Conservation (phyloP, 2,329 filamentous ascomycete genomes). For the Leptoxyphium fumago region DNA sequence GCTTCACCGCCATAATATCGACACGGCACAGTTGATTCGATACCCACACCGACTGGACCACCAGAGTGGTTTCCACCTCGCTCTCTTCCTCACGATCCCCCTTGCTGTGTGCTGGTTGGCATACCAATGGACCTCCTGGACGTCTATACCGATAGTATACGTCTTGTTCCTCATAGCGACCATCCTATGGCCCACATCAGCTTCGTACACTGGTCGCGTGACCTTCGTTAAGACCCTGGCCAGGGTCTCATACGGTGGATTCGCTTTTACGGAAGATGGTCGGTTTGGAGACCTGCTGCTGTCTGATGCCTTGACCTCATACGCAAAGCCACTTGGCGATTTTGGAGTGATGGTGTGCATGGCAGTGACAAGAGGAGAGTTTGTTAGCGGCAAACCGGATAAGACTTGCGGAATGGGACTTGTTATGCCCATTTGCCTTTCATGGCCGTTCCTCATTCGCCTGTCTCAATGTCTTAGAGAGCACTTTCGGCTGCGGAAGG, state of each 20-base stretch:
- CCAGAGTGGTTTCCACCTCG: conserved; percentile 55
- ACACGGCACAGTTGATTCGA: conserved; percentile 50
- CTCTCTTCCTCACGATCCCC: conserved; percentile 63
- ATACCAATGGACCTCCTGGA: conserved; percentile 66
- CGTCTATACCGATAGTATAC: conserved; percentile 76
- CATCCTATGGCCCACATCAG: conserved; percentile 53
- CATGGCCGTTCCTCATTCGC: conserved; percentile 70
- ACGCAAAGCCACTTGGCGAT: conserved; percentile 82
- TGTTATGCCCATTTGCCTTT: conserved; percentile 72
- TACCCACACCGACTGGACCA: conserved; percentile 52
- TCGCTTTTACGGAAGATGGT: conserved; percentile 74
- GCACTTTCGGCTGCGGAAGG: conserved; percentile 55
- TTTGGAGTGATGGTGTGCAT: conserved; percentile 82
- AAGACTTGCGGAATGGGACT: conserved; percentile 65
- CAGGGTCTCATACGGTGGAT: conserved; percentile 67
- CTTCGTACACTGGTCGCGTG: conserved; percentile 55
- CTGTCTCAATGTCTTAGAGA: conserved; percentile 86
- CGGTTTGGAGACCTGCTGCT: conserved; percentile 92
- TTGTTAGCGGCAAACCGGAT: conserved; percentile 68
- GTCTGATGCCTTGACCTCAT: conserved; percentile 87
- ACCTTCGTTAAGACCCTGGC: conserved; percentile 63
- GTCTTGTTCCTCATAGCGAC: conserved; percentile 57
- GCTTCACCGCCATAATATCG: conserved; percentile 62
- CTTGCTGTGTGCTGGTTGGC: conserved; percentile 57
- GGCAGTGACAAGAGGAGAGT: conserved; percentile 59